Evolutionary conservation across 2,329 filamentous ascomycete genomes (phyloP), one percentile per base, ranked within the genome.

Genomic region (Arthrobotrys iridis): DNA sequence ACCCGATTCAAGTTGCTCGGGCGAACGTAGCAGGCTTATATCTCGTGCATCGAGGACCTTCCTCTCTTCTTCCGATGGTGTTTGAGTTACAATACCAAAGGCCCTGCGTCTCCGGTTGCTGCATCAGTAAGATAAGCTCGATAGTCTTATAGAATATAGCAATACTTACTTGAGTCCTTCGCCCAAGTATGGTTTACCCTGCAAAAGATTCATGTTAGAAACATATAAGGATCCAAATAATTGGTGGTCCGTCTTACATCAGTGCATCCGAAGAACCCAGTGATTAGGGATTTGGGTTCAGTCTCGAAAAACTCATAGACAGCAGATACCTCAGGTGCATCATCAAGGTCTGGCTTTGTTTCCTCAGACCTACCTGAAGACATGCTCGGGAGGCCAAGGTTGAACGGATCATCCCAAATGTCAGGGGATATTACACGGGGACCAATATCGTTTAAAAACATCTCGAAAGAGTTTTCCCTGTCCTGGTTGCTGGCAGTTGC

Each of bases 101-200:
- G 71, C 71, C 40, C 71, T 75, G 15, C 64, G 71, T 26, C 63
- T 75, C 71, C 71, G 63, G 46, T 63, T 67, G 46, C 63, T 63
- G 63, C 45, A 68, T 75, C 71, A 75, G 63, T 59, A 75, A 63
- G 63, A 59, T 52, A 50, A 48, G 40, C 52, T 24, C 28, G 20
- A 22, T 33, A 7, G 15, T 3, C 22, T 50, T 33, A 35, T 46
- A 28, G 30, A n/a, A 43, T 28, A 28, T 48, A 5, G 26, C 33
- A 28, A 59, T 57, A 68, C 71, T 68, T 75, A 75, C 71, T 75
- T 75, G 26, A 75, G 71, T 46, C 71, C 71, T 50, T 75, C 71
- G 15, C 71, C 63, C 11, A 68, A 15, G 20, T 75, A 75, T 18
- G 71, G 63, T 33, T 75, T 75, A 15, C 71, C 71, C 71, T 75